Base-by-base conservation (phyloP, 2,329 filamentous ascomycete genomes). In the Aureobasidium sp. region DNA sequence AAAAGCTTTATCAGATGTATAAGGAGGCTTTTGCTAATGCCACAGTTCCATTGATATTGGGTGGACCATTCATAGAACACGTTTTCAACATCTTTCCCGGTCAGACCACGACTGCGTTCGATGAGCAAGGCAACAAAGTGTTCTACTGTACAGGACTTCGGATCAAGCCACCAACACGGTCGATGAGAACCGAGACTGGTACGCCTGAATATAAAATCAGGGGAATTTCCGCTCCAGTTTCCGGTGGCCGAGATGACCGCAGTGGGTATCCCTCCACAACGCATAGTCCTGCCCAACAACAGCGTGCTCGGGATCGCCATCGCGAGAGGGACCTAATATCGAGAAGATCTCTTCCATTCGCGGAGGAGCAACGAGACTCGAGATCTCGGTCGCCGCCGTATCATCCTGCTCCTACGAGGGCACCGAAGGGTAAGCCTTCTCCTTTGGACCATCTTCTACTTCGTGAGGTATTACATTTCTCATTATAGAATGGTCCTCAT, bases 401-500 rank as follows among this genome's bases (percentile, higher is more conserved):
- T 41, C 14, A 13, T 27, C 25, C 42, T 37, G 34, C 34, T 21
- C 27, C 34, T n/a, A 5, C 7, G 16, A 36, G 41, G 34, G 16
- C 10, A 14, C 42, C 54, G n/a, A 58, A 37, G 54, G 54, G 54
- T 58, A 58, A 58, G 54, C 54, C 21, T 16, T 30, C n/a, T 48
- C 30, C 54, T 30, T 3, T 14, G n/a, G 54, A 44, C 32, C 44
- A 37, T 58, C 21, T 58, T 29, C 11, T 37, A n/a, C 6, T 9
- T 39, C 42, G 6, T 29, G 41, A 58, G 41, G 54, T 48, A 47
- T 29, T 30, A 13, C n/a, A 47, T 48, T 58, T 48, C 42, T 58
- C 41, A 25, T 44, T 25, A 7, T 51, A 9, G 14, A 39, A 41
- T 54, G 37, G 50, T 42, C 36, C 14, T 42, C 9, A 32, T 37